Evolutionary conservation across 83 land plant genomes (phyloP).

Genomic region (Thuja plicata): DNA sequence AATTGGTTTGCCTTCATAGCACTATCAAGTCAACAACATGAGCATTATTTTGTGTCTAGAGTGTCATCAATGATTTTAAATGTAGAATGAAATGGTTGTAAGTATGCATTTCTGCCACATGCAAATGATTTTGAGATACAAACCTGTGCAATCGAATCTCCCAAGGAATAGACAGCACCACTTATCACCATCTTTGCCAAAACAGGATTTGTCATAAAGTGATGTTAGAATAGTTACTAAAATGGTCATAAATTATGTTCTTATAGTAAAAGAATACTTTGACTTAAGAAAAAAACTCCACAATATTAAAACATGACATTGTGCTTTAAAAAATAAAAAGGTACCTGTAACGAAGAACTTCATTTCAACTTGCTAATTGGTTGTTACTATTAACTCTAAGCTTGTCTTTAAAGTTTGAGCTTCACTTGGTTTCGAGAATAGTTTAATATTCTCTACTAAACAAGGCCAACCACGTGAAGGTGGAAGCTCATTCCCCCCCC

Average conservation of each 20-base stretch:
- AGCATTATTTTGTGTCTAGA: neutral
- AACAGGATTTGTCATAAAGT: constrained; percentile 57
- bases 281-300: neutral
- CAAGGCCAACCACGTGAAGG: no score
- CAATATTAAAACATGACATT: no score
- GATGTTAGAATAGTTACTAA: neutral
- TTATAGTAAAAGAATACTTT: no score
- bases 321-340: neutral
- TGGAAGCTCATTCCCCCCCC: no score
- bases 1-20: constrained; percentile 85
- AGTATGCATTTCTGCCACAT: neutral
- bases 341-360: no score
- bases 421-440: no score
- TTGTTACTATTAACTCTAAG: no score
- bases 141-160: constrained; percentile 98
- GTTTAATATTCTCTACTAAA: no score
- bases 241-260: neutral
- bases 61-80: neutral
- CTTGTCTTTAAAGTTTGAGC: no score
- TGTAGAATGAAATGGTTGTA: neutral
- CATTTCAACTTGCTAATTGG: no score
- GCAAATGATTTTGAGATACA: neutral
- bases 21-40: constrained; percentile 36
- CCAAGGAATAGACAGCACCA: constrained; percentile 80
- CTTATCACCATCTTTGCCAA: constrained; percentile 93